Base-by-base conservation (phyloP, 495 filamentous ascomycete species). In the Lasiosphaeria ovina region DNA sequence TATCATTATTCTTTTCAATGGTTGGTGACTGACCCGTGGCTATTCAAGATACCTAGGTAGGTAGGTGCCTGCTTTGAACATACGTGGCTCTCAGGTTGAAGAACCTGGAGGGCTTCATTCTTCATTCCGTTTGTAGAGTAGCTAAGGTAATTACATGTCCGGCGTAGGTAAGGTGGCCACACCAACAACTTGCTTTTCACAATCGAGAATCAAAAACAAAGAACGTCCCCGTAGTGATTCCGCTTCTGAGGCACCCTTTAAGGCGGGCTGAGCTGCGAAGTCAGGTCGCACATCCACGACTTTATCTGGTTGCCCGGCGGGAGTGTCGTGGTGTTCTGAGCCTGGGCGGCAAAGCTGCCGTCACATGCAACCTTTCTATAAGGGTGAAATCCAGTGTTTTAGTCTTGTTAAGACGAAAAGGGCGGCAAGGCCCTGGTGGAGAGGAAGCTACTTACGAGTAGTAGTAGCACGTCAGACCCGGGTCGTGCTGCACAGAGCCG, bases 271-370 rank as follows among this genome's bases (percentile, higher is more conserved):
- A 51, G 49, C 32, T 51, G 49, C 17, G 49, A 24, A 4, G 49
- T 51, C 49, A 51, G 49, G 32, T 51, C 49, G 17, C 49, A 51
- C 49, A 51, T 51, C 49, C 49, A 51, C 49, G 49, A 51, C n/a
- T 17, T 51, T 3, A 51, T 51, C 17, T 32, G 17, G 49, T 51
- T 51, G 12, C 32, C 32, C 3, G 49, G 24, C 12, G 49, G 49
- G 14, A 51, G 49, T 17, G 24, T 32, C 49, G 49, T 35, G 16
- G 49, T 51, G 32, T 51, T 51, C 12, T 47, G 44, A 5, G 49
- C 16, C 49, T 51, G 49, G 6, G 44, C 16, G 12, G 44, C 44
- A n/a, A 47, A 47, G 16, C 49, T 51, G n/a, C 49, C 32, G 49
- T 51, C 32, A 6, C 32, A 35, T 33, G 32, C 12, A 24, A 5